Conservation (phyloP, 2,329 filamentous ascomycete species). For the Colletotrichum sojae region DNA sequence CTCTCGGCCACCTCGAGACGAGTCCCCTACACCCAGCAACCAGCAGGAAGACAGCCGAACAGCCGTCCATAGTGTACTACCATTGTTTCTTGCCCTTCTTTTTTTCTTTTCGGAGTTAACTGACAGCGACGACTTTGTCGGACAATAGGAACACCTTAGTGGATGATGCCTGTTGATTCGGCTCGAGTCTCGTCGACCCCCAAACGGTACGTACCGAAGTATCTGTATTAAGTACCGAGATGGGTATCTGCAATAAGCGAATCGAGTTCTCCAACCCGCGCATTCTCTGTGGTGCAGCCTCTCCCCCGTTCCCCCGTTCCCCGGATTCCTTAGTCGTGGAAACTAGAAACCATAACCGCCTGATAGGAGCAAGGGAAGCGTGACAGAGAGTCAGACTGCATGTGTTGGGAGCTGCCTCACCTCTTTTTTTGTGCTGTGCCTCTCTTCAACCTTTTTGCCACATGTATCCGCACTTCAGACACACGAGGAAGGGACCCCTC, state of each 20-base stretch:
- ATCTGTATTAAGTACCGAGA: background rate
- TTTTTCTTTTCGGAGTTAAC: conserved; percentile 3
- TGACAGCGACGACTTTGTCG: background rate
- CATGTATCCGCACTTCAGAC: no score
- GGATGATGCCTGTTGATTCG: conserved; percentile 36
- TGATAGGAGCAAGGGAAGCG: conserved; percentile 16
- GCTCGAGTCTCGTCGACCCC: conserved; percentile 21
- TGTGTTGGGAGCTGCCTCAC: background rate
- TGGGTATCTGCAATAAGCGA: background rate
- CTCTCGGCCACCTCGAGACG: conserved; percentile 32
- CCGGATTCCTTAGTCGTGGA: conserved; percentile 1
- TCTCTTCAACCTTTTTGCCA: no score
- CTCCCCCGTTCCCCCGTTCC: conserved; percentile 2
- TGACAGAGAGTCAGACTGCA: background rate
- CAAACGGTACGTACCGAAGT: no score
- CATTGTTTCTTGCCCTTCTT: background rate
- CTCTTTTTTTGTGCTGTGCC: background rate
- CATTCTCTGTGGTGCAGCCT: background rate
- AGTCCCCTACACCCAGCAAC: conserved; percentile 15
- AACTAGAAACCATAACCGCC: conserved; percentile 8
- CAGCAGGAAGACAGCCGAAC: background rate
- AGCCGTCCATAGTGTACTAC: background rate
- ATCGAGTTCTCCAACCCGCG: conserved; percentile 13
- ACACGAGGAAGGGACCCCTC: conserved; percentile 6
- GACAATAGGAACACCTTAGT: background rate